A percentile compares a stretch with the other conserved stretches of the same genome.
phyloP scores from a whole-genome alignment of 345 rosid species.

The Lumnitzera racemosa region DNA sequence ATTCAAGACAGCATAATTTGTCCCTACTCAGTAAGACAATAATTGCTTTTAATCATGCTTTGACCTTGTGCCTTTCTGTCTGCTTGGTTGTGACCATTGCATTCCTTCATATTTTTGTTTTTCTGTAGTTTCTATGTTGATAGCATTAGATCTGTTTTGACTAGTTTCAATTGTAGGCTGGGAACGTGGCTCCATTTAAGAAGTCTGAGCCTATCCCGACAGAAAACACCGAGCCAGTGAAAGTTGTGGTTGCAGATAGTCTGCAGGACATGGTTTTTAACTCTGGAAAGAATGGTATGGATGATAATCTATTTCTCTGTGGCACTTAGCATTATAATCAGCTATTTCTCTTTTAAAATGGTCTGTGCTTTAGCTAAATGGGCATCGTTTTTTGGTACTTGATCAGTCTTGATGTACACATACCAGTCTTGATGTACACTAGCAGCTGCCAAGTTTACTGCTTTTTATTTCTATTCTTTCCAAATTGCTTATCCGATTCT shows the following conservation, averaged over 20 bases:
- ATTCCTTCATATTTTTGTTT: not conserved
- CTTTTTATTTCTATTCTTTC: not conserved
- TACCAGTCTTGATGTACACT: too few species aligned
- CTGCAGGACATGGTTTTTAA: conserved; percentile 64
- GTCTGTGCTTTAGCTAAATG: too few species aligned
- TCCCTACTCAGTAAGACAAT: too few species aligned
- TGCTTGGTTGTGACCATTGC: too few species aligned
- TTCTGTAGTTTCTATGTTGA: not conserved
- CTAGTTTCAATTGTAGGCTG: conserved; percentile 49
- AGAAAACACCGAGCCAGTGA: conserved; percentile 77
- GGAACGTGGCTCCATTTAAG: conserved; percentile 49
- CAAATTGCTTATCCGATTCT: too few species aligned
- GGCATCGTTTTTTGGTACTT: too few species aligned
- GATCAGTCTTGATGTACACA: too few species aligned
- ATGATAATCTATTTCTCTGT: not conserved
- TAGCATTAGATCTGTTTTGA: not conserved
- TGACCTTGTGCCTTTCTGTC: too few species aligned
- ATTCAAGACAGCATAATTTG: not conserved
- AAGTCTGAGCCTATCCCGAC: conserved; percentile 93
- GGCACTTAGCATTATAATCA: not conserved
- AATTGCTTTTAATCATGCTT: too few species aligned
- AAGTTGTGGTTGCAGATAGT: conserved; percentile 88
- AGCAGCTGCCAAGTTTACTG: not conserved
- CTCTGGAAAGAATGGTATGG: conserved; percentile 80
- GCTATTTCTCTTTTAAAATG: not conserved